Evolutionary conservation across 345 rosid species (phyloP), one percentile per base, ranked within the genome.

Genomic region (Erodium maritimum): DNA sequence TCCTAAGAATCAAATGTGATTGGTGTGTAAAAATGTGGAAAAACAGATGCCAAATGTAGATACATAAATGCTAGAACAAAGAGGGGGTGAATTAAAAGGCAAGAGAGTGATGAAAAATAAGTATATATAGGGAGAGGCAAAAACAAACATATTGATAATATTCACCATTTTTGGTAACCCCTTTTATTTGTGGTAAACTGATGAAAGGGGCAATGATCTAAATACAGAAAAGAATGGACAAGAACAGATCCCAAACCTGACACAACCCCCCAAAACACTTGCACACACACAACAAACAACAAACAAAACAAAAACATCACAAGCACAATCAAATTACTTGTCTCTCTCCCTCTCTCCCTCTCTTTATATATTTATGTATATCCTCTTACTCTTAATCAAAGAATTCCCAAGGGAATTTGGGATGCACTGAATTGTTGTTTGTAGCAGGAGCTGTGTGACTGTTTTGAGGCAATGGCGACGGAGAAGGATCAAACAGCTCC

Each of bases 381-480:
- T 62, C n/a, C 19, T 19, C 62, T 76, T 72, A 85, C 19, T 19
- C 62, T 76, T 72, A 85, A 66, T 85, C 90, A 63, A 85, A 82
- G 74, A 85, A 78, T 78, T 94, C 99, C 99, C 99, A 94, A 12
- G 82, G 79, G 74, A 94, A 90, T 74, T 81, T 82, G 0, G 87
- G 88, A 14, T 78, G 88, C 42, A 66, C 73, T 19, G 75, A 56
- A 34, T 71, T 58, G 61, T 67, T 73, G 61, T 25, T 2, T 2
- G 69, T 46, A 23, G 54, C 42, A 8, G 76, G 24, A 13, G 17
- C 21, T 22, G 71, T 55, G 19, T 66, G 21, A 25, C 73, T 65
- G 57, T 67, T 56, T 54, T 65, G 76, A 5, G 82, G 82, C 21
- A 70, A 23, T 21, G 62, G 55, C 13, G 74, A 33, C 0, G 82